A percentile compares a stretch with the other conserved stretches of the same genome.
phyloP scores from a whole-genome alignment of 2,329 filamentous ascomycete genomes.

The Colletotrichum eremochloae region DNA sequence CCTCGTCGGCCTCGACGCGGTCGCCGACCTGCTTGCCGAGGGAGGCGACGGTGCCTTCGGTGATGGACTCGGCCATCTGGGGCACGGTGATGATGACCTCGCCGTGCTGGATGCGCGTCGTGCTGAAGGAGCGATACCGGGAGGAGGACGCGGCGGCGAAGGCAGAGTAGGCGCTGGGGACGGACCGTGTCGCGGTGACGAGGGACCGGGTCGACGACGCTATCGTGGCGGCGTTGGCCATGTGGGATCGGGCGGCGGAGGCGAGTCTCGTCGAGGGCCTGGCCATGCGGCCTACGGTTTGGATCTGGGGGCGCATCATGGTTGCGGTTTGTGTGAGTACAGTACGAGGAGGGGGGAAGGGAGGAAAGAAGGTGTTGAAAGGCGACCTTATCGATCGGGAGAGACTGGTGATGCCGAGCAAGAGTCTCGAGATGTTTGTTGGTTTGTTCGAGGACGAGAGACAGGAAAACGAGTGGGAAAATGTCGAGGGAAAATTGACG shows the following conservation, averaged over 20 bases:
- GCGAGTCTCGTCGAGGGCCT: slow-evolving; percentile 32
- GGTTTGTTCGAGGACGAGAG: neutral
- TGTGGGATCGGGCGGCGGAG: slow-evolving; percentile 19
- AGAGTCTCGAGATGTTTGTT: slow-evolving; percentile 11
- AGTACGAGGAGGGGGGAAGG: neutral
- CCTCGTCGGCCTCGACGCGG: slow-evolving; percentile 49
- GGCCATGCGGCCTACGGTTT: slow-evolving; percentile 36
- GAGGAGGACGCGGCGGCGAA: slow-evolving; percentile 21
- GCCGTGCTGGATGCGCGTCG: slow-evolving; percentile 39
- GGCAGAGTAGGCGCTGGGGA: slow-evolving; percentile 11
- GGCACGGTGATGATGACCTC: slow-evolving; percentile 47
- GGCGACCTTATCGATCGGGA: slow-evolving; percentile 15
- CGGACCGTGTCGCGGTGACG: slow-evolving; percentile 9
- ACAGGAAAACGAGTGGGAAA: slow-evolving; percentile 10
- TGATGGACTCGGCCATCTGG: slow-evolving; percentile 52
- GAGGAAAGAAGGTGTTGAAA: neutral
- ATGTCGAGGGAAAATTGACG: slow-evolving; percentile 30
- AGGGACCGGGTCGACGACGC: slow-evolving; percentile 19
- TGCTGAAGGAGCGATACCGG: slow-evolving; percentile 38
- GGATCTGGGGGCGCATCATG: slow-evolving; percentile 40
- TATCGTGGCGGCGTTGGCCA: slow-evolving; percentile 34
- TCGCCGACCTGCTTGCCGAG: slow-evolving; percentile 50
- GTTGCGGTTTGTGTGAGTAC: neutral
- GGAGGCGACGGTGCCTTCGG: slow-evolving; percentile 48
- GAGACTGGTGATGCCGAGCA: slow-evolving; percentile 4